Base-by-base conservation (phyloP, 805 yeast genomes). In the Metschnikowia colocasiae region DNA sequence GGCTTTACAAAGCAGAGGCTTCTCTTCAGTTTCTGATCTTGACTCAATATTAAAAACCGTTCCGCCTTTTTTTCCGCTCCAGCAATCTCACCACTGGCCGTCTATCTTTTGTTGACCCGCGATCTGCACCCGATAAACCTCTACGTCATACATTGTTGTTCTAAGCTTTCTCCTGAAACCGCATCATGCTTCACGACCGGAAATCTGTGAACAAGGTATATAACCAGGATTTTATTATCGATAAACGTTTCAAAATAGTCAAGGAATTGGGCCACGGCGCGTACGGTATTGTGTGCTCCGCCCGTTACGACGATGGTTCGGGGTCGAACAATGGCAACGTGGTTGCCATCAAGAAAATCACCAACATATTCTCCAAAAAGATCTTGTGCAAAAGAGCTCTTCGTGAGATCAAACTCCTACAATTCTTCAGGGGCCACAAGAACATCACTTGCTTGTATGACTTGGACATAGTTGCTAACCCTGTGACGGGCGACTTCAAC, bases 221-320 rank as follows among this genome's bases (percentile, higher is more conserved):
- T 69, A 87, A 87, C 61, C 99, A 94, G 68, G 96, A 89, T 62
- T 94, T 94, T 65, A 81, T 91, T 36, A 91, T 94, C 48, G 98
- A 94, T 65, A 81, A 81, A 55, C 73, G 97, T 45, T 89, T 92
- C 64, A 87, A 89, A 61, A 78, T 94, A 56, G 88, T 89, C 49
- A 87, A 91, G 60, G 98, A 94, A 58, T 78, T 94, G 33, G 99
- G 99, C 4, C 97, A 94, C 59, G 99, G 99, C 10, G 98, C 99
- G 1, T 94, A 94, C 61, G 99, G 99, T 35, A 84, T 92, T 3
- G 99, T 94, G 5, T 92, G 97, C 61, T 86, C 96, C 1, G 99
- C 99, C 15, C 80, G 83, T 57, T 91, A 90, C 64, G 87, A 83
- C 43, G 92, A 85, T 39, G 91, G 90, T 6, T 44, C 58, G 9